Conservation (phyloP, 139 green algal species). For the Tetratostichococcus sp. region DNA sequence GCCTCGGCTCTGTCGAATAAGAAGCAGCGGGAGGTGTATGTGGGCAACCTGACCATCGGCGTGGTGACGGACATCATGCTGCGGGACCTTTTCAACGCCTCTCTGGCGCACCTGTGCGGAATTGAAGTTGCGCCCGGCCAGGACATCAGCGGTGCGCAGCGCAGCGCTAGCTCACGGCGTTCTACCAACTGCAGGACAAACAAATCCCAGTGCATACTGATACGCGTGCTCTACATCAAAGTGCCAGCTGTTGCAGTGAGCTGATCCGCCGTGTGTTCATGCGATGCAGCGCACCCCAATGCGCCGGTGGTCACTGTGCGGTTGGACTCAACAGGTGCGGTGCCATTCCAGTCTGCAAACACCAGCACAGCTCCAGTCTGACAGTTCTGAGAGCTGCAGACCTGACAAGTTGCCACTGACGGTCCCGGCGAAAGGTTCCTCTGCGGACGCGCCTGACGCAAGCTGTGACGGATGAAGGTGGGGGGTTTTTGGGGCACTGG, state of each 20-base stretch:
- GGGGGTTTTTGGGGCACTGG: too few relatives aligned
- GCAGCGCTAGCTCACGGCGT: too few relatives aligned
- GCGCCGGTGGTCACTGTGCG: slow-evolving; percentile 71
- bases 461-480: too few relatives aligned
- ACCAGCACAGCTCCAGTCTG: slow-evolving; percentile 15
- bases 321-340: slow-evolving; percentile 49
- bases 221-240: too few relatives aligned
- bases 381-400: too few relatives aligned
- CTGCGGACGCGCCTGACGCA: too few relatives aligned
- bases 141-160: background rate
- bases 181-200: too few relatives aligned
- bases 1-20: slow-evolving; percentile 17
- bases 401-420: too few relatives aligned
- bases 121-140: background rate
- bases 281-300: slow-evolving; percentile 11
- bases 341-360: slow-evolving; percentile 11
- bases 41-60: slow-evolving; percentile 85
- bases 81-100: slow-evolving; percentile 82
- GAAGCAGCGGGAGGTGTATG: slow-evolving; percentile 81
- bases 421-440: too few relatives aligned
- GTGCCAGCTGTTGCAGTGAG: too few relatives aligned
- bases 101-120: slow-evolving; percentile 37
- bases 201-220: too few relatives aligned
- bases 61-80: slow-evolving; percentile 67
- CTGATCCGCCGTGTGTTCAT: too few relatives aligned